Evolutionary conservation across 768 basidiomycete species (phyloP).

Genomic region (Boletus eberwhitei): DNA sequence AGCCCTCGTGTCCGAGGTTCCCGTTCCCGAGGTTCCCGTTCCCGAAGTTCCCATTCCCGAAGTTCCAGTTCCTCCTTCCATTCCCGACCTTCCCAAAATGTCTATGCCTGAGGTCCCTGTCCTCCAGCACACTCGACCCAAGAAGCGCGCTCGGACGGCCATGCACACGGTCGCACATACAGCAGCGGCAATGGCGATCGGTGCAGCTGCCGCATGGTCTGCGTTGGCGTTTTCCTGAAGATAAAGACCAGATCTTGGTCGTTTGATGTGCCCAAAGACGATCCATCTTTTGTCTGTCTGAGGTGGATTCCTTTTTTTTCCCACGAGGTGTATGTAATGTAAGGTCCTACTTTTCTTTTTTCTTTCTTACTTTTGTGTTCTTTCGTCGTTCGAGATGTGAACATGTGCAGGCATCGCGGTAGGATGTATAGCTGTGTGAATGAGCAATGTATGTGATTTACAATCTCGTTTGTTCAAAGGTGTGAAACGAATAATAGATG

Average conservation of each 20-base stretch:
- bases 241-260: not conserved
- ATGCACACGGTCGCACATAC: conserved; percentile 49
- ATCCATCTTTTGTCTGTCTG: not conserved
- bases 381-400: not conserved
- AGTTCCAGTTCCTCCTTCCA: not conserved
- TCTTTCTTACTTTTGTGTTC: not conserved
- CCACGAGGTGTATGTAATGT: conserved; percentile 4
- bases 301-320: not conserved
- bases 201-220: conserved; percentile 71
- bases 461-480: not conserved
- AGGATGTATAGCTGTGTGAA: conserved; percentile 2
- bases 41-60: not conserved
- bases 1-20: not conserved
- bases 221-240: conserved; percentile 62
- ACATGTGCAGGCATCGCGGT: not conserved
- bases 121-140: conserved; percentile 23
- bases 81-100: not conserved
- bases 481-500: no score
- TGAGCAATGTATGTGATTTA: conserved; percentile 8
- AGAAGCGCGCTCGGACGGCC: conserved; percentile 45
- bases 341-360: not conserved
- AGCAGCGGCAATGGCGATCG: conserved; percentile 58
- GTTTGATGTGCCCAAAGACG: not conserved
- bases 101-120: not conserved
- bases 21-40: conserved; percentile 3